Evolutionary conservation across 2,329 filamentous ascomycete genomes (phyloP), one percentile per base, ranked within the genome.

Genomic region (Davidsoniella neocaledoniae): DNA sequence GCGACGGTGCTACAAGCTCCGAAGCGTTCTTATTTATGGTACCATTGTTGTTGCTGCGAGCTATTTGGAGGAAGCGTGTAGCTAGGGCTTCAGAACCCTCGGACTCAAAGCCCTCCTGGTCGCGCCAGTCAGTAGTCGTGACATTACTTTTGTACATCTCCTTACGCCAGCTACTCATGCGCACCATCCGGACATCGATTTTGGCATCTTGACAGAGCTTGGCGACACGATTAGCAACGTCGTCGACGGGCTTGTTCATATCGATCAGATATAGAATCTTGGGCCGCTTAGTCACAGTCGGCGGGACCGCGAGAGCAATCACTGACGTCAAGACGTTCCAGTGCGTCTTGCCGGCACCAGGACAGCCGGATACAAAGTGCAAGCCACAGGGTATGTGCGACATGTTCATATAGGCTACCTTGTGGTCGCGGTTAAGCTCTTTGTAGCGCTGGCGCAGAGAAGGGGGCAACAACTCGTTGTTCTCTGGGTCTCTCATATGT

Each of bases 341-440:
- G 36, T 70, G 65, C 0, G 69, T 71, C 46, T 72, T 72, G 0
- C 69, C 69, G 0, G 68, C 64, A 0, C 69, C 68, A 3, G 69
- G 68, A 4, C 69, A 69, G 3, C 69, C 69, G 5, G 68, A 68
- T 1, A 71, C 58, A 44, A 72, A 63, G 25, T 62, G 65, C 1
- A 72, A 53, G 0, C 67, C 65, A n/a, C 65, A 67, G 0, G 67
- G 66, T 9, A 71, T 64, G 1, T 54, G 54, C 1, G 54, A 52
- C 0, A 70, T 58, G 0, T 60, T 60, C 0, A 59, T 25, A 33
- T 68, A 67, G 0, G 67, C 67, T 0, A 54, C 48, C 1, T 54
- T 54, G 29, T 70, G 68, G n/a, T 70, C 62, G 0, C 52, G 29
- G 19, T 70, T 64, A 44, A 70, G 62, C 0, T 58, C 55, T 1